Evolutionary conservation across 2,329 filamentous ascomycete genomes (phyloP).

Genomic region (Sporothrix euskadiensis): DNA sequence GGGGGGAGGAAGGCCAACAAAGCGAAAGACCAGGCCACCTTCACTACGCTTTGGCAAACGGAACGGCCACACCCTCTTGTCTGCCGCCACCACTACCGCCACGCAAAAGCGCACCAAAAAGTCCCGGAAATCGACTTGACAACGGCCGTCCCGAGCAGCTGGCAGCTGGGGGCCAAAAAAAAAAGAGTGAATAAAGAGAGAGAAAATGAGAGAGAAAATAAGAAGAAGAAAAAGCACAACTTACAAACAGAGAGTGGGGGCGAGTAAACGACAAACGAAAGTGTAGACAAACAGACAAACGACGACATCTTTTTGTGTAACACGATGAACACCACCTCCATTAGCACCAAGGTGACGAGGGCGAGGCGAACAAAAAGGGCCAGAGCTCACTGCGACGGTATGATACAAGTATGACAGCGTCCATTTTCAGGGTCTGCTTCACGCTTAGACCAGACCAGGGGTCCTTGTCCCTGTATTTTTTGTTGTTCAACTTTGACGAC

Average conservation of each 20-base stretch:
- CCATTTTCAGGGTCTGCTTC: too few relatives aligned
- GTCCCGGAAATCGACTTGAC: not conserved
- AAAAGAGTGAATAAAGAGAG: not conserved
- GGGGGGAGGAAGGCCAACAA: not conserved
- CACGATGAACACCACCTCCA: not conserved
- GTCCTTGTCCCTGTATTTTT: not conserved
- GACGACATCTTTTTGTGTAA: not conserved
- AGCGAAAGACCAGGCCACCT: not conserved
- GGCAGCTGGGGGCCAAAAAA: not conserved
- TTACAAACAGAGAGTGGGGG: not conserved
- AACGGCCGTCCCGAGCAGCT: not conserved
- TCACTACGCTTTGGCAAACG: not conserved
- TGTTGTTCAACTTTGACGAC: not conserved
- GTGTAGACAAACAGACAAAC: not conserved
- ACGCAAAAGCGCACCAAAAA: not conserved
- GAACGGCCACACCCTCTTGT: not conserved
- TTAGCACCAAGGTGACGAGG: not conserved
- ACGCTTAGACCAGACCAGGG: not conserved
- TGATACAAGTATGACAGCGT: not conserved
- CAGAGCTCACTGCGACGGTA: not conserved
- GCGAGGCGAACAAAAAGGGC: too few relatives aligned
- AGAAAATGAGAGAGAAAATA: not conserved
- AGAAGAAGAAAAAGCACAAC: not conserved
- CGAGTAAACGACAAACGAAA: not conserved
- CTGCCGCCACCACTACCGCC: not conserved